phyloP scores from a whole-genome alignment of 208 protist species.

The Crithidia acanthocephali region DNA sequence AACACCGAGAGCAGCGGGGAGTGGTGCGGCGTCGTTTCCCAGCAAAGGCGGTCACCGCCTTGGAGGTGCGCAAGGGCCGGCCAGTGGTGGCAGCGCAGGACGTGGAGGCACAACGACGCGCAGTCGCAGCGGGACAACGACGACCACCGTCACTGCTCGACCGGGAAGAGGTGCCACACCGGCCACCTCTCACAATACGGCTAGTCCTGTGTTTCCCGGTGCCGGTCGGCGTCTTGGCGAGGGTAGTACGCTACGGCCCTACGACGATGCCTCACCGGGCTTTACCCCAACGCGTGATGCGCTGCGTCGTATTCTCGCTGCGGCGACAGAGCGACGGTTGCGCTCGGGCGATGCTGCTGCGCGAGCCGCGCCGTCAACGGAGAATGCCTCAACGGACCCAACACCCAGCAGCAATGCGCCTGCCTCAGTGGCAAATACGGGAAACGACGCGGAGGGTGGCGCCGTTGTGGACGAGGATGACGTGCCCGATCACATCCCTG shows the following conservation, averaged over 20 bases:
- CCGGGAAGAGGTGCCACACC: neutral
- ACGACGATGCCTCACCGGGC: neutral
- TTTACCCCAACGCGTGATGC: conserved; percentile 27
- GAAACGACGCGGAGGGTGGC: neutral
- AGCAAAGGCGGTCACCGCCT: conserved; percentile 1
- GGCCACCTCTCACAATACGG: neutral
- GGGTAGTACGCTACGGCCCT: neutral
- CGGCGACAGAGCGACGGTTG: conserved; percentile 18
- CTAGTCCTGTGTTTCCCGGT: conserved; percentile 11
- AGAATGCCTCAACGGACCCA: too few relatives aligned
- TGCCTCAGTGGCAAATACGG: neutral
- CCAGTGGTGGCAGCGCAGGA: neutral
- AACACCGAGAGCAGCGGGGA: too few relatives aligned
- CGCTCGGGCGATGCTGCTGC: neutral
- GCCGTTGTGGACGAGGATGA: conserved; percentile 10
- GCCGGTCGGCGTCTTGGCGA: conserved; percentile 23
- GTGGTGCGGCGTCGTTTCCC: neutral
- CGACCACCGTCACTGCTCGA: neutral
- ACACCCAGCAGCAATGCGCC: too few relatives aligned
- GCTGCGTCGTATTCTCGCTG: conserved; percentile 21
- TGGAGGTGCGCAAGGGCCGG: neutral
- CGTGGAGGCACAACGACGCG: neutral
- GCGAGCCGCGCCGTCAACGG: neutral
- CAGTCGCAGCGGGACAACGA: neutral
- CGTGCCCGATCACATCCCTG: conserved; percentile 18